Evolutionary conservation across 352 stramenopile genomes (phyloP), one percentile per base, ranked within the genome.

Genomic region (Globisporangium nagaii): DNA sequence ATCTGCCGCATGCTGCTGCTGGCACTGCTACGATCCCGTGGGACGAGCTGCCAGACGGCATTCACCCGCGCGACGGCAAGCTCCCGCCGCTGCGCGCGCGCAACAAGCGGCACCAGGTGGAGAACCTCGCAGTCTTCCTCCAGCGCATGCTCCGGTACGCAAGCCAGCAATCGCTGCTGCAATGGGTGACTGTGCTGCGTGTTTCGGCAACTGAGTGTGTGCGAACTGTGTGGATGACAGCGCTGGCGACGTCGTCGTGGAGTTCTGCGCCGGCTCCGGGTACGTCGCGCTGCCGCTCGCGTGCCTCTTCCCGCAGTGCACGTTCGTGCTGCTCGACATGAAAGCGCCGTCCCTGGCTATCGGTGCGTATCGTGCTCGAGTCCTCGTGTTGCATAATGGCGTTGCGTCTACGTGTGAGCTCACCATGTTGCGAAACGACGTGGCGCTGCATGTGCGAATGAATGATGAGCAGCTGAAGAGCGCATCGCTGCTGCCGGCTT

Each of bases 211-310:
- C n/a, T n/a, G n/a, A n/a, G 10, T 46, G 35, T 46, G 19, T 31
- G 7, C 50, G 25, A 7, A 31, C 55, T 45, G 9, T 15, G 2
- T 53, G 15, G 1, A 56, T 27, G 15, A 17, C 50, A 90, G 81
- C 44, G 68, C 79, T 47, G 83, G 79, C 10, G 78, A 90, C 53
- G 65, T 84, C 7, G 77, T 93, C 13, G 83, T 93, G 25, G 83
- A 93, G 73, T 93, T 93, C 57, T 93, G 83, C 30, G 78, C 78
- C 4, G 80, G 80, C 27, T 89, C 78, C 3, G 83, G 83, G 19
- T 90, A 93, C 53, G 78, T 90, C 12, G 78, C 79, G 34, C 52
- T 93, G 36, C 83, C 83, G 27, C 71, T 91, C 27, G 80, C 83
- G 52, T 89, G 68, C 52, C 64, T 90, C 32, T 90, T 88, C 28